Conservation (phyloP, 2,329 filamentous ascomycete species). For the Exophiala lecanii-corni region DNA sequence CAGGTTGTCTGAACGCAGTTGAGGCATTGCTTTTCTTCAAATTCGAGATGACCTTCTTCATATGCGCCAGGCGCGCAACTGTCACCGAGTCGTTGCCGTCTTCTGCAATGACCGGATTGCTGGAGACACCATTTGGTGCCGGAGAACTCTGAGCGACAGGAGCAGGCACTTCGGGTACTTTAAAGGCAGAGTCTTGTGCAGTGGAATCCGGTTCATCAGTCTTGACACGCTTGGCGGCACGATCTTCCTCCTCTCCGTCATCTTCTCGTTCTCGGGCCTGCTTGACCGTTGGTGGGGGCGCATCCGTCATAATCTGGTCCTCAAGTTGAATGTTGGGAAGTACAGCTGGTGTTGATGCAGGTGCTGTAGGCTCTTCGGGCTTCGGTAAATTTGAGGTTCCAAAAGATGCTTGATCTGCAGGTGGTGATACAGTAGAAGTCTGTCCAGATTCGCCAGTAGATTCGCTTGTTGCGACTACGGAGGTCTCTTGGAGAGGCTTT, state of each 20-base stretch:
- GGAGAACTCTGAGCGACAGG: conserved; percentile 30
- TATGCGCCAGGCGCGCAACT: conserved; percentile 21
- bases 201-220: conserved; percentile 52
- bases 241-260: conserved; percentile 57
- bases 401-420: neutral
- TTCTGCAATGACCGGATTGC: conserved; percentile 29
- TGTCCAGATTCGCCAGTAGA: conserved; percentile 15
- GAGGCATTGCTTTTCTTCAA: conserved; percentile 84
- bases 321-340: conserved; percentile 21
- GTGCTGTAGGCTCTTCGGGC: conserved; percentile 23
- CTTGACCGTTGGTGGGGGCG: conserved; percentile 51
- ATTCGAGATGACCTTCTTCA: conserved; percentile 28
- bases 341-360: conserved; percentile 18
- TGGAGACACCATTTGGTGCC: conserved; percentile 22
- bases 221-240: conserved; percentile 74
- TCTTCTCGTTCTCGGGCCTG: conserved; percentile 72
- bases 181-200: conserved; percentile 39
- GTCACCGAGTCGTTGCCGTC: conserved; percentile 24
- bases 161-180: conserved; percentile 39
- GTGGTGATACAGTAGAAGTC: neutral
- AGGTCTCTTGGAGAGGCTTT: conserved; percentile 13
- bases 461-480: conserved; percentile 11
- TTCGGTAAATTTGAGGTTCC: neutral
- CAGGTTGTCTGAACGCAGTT: conserved; percentile 68
- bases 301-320: conserved; percentile 54